Conservation (phyloP, 2,329 filamentous ascomycete genomes). For the Fusarium sp. region DNA sequence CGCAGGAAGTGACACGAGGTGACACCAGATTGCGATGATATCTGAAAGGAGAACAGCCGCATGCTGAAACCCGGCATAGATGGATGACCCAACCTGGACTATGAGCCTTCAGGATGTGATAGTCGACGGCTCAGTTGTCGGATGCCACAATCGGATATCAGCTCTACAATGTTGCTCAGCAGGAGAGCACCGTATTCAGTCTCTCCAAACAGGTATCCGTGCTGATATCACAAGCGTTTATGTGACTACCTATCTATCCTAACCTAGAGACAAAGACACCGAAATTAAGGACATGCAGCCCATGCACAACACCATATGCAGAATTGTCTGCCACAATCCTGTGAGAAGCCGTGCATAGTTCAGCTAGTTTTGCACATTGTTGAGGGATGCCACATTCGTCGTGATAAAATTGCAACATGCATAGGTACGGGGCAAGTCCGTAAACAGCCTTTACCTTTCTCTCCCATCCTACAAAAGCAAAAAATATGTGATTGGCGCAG, state of each 20-base stretch:
- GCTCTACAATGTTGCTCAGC: not conserved
- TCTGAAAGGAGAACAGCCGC: not conserved
- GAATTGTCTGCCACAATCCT: not conserved
- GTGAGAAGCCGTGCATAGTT: slow-evolving; percentile 8
- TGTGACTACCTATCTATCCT: not conserved
- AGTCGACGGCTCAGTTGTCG: slow-evolving; percentile 10
- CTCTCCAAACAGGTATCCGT: not conserved
- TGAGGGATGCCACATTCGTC: slow-evolving; percentile 14
- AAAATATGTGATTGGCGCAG: slow-evolving; percentile 6
- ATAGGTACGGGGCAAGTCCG: slow-evolving; percentile 1
- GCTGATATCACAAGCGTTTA: not conserved
- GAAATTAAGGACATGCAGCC: not conserved
- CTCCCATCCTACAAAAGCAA: slow-evolving; percentile 16
- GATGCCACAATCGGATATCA: slow-evolving; percentile 2
- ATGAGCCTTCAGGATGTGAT: not conserved
- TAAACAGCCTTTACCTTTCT: slow-evolving; percentile 2
- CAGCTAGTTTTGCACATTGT: slow-evolving; percentile 8
- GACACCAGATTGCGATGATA: slow-evolving; percentile 2
- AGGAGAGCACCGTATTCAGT: not conserved
- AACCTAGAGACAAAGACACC: slow-evolving; percentile 1
- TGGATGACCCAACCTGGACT: slow-evolving; percentile 5
- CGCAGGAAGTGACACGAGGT: slow-evolving; percentile 4
- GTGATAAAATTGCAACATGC: slow-evolving; percentile 26
- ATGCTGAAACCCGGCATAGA: not conserved
- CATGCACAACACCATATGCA: not conserved